Evolutionary conservation across 1,139 yeast species (phyloP).

Genomic region (Kazachstania sp.): DNA sequence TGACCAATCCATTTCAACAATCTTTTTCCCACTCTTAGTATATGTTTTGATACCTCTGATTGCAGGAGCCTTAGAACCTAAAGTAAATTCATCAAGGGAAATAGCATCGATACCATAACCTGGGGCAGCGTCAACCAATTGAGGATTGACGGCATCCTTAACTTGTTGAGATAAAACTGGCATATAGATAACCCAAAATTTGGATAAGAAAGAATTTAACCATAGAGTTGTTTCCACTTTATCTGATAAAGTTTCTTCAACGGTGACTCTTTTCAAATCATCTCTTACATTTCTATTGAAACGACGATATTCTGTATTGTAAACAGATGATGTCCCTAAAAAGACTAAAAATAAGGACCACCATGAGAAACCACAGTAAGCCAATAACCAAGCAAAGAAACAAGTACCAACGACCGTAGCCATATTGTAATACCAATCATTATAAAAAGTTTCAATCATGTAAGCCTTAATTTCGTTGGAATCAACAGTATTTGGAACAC

Average conservation of each 20-base stretch:
- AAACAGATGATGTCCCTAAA: conserved; percentile 54
- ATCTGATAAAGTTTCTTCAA: conserved; percentile 52
- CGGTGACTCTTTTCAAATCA: conserved; percentile 55
- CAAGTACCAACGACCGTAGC: conserved; percentile 60
- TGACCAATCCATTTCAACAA: conserved; percentile 76
- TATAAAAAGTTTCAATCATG: conserved; percentile 56
- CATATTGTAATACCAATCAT: conserved; percentile 67
- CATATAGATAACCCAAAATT: conserved; percentile 83
- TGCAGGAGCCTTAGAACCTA: conserved; percentile 73
- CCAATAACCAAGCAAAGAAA: conserved; percentile 60
- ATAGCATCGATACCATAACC: conserved; percentile 73
- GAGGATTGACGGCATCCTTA: conserved; percentile 54
- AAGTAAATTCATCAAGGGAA: conserved; percentile 63
- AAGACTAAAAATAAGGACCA: conserved; percentile 48
- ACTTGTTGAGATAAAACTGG: conserved; percentile 76
- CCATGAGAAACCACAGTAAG: conserved; percentile 40
- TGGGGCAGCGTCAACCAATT: conserved; percentile 63
- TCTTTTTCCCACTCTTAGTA: conserved; percentile 55
- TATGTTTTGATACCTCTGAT: conserved; percentile 63
- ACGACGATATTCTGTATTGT: conserved; percentile 62
- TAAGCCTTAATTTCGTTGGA: conserved; percentile 43
- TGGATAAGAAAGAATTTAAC: conserved; percentile 66
- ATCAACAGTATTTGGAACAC: conserved; percentile 19
- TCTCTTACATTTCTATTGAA: conserved; percentile 65
- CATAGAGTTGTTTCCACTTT: conserved; percentile 69